Evolutionary conservation across 768 basidiomycete genomes (phyloP), one percentile per base, ranked within the genome.

Genomic region (Pisolithus sp.): DNA sequence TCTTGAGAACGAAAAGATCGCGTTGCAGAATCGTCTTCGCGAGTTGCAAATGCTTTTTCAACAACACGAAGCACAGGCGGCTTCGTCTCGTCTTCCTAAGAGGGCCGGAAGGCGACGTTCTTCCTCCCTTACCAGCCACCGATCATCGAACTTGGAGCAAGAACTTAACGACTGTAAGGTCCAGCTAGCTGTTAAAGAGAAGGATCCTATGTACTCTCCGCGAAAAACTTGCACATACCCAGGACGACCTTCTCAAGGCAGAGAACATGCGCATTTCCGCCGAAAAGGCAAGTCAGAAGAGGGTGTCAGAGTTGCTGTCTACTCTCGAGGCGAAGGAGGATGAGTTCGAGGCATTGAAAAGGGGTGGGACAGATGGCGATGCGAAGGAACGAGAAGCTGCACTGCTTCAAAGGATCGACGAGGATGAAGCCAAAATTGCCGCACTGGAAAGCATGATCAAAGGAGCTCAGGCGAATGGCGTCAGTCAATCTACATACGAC

Each of bases 401-500:
- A 49, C 60, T 89, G 26, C 54, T 83, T 62, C 73, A 76, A 64
- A 73, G 87, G 56, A 80, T 89, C 26, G 85, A 89, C 41, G 84
- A 86, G 59, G 85, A 89, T 55, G 82, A 82, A 45, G 80, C 78
- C 5, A 85, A 81, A 65, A 82, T 87, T 34, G 66, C 69, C 3
- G 75, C 79, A 3, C 60, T 88, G 51, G 81, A 86, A 60, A 66
- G 63, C 42, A 65, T 79, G 64, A 60, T 79, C 3, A 63, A 69
- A 21, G 74, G 74, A 28, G 61, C 70, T n/a, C 67, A 73, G 21
- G 64, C 73, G 42, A 50, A 69, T 9, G 55, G 55, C 42, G 50
- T 57, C 15, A 60, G 40, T 43, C 66, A 72, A 51, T 57, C 62
- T n/a, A 61, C 69, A 53, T 70, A 72, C 52, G 69, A 74, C 31